Evolutionary conservation across 257 asterid species (phyloP).

Genomic region (Paraleonurus japonicus): DNA sequence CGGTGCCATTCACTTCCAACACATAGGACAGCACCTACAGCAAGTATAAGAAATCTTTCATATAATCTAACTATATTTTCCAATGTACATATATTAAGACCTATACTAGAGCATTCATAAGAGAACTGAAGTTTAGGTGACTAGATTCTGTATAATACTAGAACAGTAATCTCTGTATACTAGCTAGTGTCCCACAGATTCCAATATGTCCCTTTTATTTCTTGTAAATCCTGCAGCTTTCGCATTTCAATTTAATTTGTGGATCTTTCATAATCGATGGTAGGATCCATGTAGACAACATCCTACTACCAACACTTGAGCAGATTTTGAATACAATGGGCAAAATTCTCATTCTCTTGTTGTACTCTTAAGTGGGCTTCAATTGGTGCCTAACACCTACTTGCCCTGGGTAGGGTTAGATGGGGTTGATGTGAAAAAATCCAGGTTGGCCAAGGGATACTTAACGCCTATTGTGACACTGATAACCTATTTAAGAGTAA

Average conservation of each 20-base stretch:
- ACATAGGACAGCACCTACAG: conserved; percentile 72
- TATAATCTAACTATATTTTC: neutral
- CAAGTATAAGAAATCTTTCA: neutral
- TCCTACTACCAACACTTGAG: too few species aligned
- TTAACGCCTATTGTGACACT: too few species aligned
- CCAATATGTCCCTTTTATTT: neutral
- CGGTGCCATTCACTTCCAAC: conserved; percentile 99
- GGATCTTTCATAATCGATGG: too few species aligned
- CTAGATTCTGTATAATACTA: neutral
- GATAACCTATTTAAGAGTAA: neutral
- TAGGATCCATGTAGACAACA: too few species aligned
- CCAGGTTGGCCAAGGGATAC: too few species aligned
- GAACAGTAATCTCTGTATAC: neutral
- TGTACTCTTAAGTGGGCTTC: too few species aligned
- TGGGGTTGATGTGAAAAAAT: too few species aligned
- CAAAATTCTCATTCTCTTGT: too few species aligned
- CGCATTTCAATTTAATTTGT: neutral
- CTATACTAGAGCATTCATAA: neutral
- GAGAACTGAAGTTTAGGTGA: neutral
- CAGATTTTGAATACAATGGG: too few species aligned
- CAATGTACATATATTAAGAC: neutral
- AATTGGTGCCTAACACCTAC: too few species aligned
- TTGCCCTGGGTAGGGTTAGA: too few species aligned
- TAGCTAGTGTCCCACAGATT: neutral
- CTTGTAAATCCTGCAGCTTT: neutral